Conservation (phyloP, 148 eudicot genomes). For the Dianthus caryophyllus region DNA sequence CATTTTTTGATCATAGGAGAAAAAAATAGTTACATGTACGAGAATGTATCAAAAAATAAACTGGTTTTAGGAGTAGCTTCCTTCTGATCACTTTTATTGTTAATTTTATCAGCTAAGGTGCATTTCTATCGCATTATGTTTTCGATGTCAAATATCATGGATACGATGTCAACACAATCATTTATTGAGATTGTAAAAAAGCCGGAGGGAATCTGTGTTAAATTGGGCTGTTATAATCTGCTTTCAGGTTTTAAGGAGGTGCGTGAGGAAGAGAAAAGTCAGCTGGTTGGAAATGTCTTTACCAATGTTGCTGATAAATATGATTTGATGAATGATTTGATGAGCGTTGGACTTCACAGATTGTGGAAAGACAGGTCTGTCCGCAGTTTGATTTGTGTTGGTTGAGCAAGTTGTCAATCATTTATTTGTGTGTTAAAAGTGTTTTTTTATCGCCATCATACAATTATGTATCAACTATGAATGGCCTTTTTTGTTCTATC, state of each 20-base stretch:
- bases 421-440: not conserved
- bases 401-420: slow-evolving; percentile 8
- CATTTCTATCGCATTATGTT: too few species aligned
- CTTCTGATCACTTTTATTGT: too few species aligned
- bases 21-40: too few species aligned
- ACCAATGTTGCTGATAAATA: slow-evolving; percentile 78
- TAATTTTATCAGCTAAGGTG: too few species aligned
- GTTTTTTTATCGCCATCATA: not conserved
- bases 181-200: too few species aligned
- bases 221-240: too few species aligned
- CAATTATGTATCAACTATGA: not conserved
- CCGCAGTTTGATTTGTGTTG: slow-evolving; percentile 8
- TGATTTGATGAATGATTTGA: slow-evolving; percentile 94
- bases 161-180: too few species aligned
- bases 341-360: slow-evolving; percentile 89
- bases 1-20: too few species aligned
- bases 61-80: too few species aligned
- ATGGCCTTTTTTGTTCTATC: slow-evolving; percentile 6
- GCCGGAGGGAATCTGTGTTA: too few species aligned
- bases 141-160: too few species aligned
- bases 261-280: slow-evolving; percentile 80
- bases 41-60: too few species aligned
- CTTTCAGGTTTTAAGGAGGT: slow-evolving; percentile 84
- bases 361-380: slow-evolving; percentile 90
- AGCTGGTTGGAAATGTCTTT: slow-evolving; percentile 88